These are phyloP conservation scores for Penicillium cinerascens DNA, from an alignment of 495 filamentous ascomycete species.

Conservation along the genomic window DNA sequence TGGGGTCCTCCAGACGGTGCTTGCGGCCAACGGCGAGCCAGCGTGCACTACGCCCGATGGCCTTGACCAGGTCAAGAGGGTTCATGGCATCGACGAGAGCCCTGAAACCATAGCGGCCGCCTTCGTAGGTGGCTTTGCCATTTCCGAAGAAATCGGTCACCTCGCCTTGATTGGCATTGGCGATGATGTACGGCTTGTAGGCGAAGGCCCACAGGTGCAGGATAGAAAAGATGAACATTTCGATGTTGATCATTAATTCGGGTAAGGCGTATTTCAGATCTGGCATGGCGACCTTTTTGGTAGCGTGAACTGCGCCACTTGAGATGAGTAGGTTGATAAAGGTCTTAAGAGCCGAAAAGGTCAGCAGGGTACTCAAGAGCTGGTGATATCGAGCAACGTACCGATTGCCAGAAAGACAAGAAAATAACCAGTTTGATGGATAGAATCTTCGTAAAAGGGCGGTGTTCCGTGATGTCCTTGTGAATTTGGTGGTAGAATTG, in stretches of 20 bases:
- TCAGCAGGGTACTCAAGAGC: neutral
- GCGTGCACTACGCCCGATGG: slow-evolving; percentile 67
- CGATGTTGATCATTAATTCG: slow-evolving; percentile 72
- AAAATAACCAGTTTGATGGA: slow-evolving; percentile 95
- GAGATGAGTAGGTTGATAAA: slow-evolving; percentile 69
- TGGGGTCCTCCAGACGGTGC: slow-evolving; percentile 48
- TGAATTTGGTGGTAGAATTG: slow-evolving; percentile 83
- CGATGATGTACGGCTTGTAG: slow-evolving; percentile 60
- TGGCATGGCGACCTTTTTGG: slow-evolving; percentile 57
- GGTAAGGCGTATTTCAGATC: slow-evolving; percentile 83
- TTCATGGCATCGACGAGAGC: slow-evolving; percentile 75
- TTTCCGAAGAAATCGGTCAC: slow-evolving; percentile 47
- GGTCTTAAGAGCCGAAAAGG: slow-evolving; percentile 34
- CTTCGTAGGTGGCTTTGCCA: slow-evolving; percentile 51
- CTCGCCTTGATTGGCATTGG: slow-evolving; percentile 27
- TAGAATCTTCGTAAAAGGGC: slow-evolving; percentile 76
- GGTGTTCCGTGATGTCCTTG: slow-evolving; percentile 62
- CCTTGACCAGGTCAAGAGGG: slow-evolving; percentile 79
- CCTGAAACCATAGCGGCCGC: slow-evolving; percentile 59
- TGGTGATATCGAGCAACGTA: slow-evolving; percentile 22
- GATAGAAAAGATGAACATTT: slow-evolving; percentile 81
- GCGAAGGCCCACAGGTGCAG: slow-evolving; percentile 84
- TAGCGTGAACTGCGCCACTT: slow-evolving; percentile 57
- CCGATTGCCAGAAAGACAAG: slow-evolving; percentile 88
- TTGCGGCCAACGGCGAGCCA: slow-evolving; percentile 78